Base-by-base conservation (phyloP, 83 land plant species). In the Picea mariana region DNA sequence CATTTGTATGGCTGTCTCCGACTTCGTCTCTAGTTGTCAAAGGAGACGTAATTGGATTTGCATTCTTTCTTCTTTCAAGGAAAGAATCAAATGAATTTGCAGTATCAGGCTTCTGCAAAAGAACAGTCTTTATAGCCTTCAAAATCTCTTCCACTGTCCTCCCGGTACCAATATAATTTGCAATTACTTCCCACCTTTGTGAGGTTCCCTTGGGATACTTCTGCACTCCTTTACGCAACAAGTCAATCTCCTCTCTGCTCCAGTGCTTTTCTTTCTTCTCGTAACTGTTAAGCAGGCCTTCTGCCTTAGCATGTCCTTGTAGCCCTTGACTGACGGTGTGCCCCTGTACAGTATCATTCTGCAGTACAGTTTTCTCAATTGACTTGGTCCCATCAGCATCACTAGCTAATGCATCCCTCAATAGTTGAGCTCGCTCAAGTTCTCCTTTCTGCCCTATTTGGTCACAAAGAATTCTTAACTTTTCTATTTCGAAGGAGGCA, bases 181-280 rank as follows among this genome's bases (percentile, higher is more conserved):
- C 87, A 27, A 97, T 87, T 20, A 97, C 99, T 80, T 97, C 99
- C 99, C 99, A 97, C 82, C 99, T 94, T 71, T 95, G 89, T 61
- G 99, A 92, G 21, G 98, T 97, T 61, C 98, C 99, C 85, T 97
- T 97, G 0, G 99, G 98, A 85, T 92, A 97, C 80, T 97, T 97
- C 78, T 80, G 86, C 84, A 97, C 83, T 62, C 94, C 98, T 86
- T 97, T 97, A 64, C 95, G 87, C 81, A 97, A 81, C 44, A 95
- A 81, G 61, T 97, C 99, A 71, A 97, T 91, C 86, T 97, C 99
- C 77, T 97, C 97, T 79, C 83, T 93, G 40, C 85, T 81, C 99
- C 99, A 97, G 34, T 94, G 95, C 81, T 84, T 93, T 82, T 95
- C 98, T 80, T 91, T 93, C 82, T 93, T 93, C 87, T 92, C 94